Evolutionary conservation across 208 protist genomes (phyloP).

Genomic region (Crithidia mellificae): DNA sequence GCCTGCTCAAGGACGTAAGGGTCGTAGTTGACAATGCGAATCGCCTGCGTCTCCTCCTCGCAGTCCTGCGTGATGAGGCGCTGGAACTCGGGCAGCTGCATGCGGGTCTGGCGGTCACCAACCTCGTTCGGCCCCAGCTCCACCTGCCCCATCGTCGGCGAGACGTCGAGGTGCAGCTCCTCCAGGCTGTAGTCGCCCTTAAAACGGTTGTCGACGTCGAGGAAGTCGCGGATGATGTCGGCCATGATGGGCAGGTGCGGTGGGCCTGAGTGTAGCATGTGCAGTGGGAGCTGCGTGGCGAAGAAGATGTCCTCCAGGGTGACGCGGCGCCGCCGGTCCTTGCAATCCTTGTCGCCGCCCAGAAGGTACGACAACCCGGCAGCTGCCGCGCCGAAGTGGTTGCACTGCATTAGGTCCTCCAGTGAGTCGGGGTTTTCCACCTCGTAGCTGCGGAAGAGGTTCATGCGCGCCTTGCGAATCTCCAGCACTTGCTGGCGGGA

Average conservation of each 20-base stretch:
- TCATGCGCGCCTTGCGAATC: slow-evolving; percentile 63
- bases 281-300: slow-evolving; percentile 83
- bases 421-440: slow-evolving; percentile 45
- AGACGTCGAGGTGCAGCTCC: slow-evolving; percentile 79
- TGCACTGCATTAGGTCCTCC: slow-evolving; percentile 56
- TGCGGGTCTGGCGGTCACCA: slow-evolving; percentile 79
- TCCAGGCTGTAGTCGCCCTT: slow-evolving; percentile 84
- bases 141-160: slow-evolving; percentile 83
- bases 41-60: slow-evolving; percentile 74
- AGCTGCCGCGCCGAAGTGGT: slow-evolving; percentile 76
- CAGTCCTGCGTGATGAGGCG: slow-evolving; percentile 78
- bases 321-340: slow-evolving; percentile 75
- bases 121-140: slow-evolving; percentile 85
- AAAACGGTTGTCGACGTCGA: slow-evolving; percentile 89
- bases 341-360: slow-evolving; percentile 64
- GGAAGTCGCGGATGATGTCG: slow-evolving; percentile 86
- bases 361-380: slow-evolving; percentile 82
- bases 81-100: slow-evolving; percentile 83
- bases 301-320: slow-evolving; percentile 93
- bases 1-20: slow-evolving; percentile 89
- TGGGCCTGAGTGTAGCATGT: slow-evolving; percentile 77
- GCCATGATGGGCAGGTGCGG: slow-evolving; percentile 72
- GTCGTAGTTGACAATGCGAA: slow-evolving; percentile 90
- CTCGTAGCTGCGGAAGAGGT: slow-evolving; percentile 81
- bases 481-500: slow-evolving; percentile 75